Base-by-base conservation (phyloP, 192 early-diverging fungal species). In the Coemansia sp. region DNA sequence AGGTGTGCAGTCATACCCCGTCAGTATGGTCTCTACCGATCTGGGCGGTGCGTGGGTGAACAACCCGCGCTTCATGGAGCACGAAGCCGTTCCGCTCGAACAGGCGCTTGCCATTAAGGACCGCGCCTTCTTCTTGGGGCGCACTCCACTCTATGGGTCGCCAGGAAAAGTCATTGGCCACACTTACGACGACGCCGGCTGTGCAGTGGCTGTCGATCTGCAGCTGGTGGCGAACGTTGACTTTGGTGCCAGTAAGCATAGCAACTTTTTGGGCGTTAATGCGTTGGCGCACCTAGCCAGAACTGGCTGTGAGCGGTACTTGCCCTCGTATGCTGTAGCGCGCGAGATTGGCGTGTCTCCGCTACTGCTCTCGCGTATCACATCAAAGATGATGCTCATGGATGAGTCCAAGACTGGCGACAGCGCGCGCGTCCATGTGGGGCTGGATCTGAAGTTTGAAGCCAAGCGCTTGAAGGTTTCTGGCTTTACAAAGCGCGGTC, bases 381-480 rank as follows among this genome's bases (percentile, higher is more conserved):
- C 95, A 0, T 93, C 96, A 1, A 88, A 88, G 19, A 85, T 98
- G 50, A 81, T 68, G 21, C 29, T 74, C 13, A 6, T 50, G 45
- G 89, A 95, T n/a, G 81, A 84, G 27, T 74, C 81, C 62, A 86
- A 86, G 57, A 67, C 69, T 13, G 75, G 82, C 3, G 87, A 90
- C 35, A 84, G 88, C 21, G 74, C 84, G 11, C 77, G 75, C 9
- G 44, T 88, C 33, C 93, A 94, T 59, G 69, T 97, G 33, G 97
- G 97, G 2, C 84, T 99, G 36, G 90, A 90, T 66, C 85, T 99
- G 56, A 97, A 98, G 69, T 97, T 95, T 70, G 96, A 97, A 54
- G 86, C 84, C 8, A 91, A 92, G 70, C 86, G 88, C 50, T 85
- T 90, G 59, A 97, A 97, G 72, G 96, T 94, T 0, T 64, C 93